Evolutionary conservation across 306 rosid genomes (phyloP).

Genomic region (Senna siamea): DNA sequence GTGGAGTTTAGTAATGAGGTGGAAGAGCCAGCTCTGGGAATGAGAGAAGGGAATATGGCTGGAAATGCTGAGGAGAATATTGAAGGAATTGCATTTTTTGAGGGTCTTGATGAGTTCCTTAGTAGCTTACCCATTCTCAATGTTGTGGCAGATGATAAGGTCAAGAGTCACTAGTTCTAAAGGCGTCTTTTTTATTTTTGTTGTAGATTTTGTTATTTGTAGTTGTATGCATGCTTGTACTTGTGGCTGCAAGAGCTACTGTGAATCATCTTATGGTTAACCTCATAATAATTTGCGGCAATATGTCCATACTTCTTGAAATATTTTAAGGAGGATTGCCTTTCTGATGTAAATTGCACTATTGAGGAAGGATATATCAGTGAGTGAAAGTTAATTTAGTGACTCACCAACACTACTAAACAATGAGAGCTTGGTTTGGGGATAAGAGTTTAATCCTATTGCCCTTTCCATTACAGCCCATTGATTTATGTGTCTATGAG

Average conservation of each 20-base stretch:
- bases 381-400: constrained; percentile 7
- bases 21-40: constrained; percentile 62
- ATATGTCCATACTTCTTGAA: constrained; percentile 31
- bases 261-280: constrained; percentile 34
- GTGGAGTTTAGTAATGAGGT: constrained; percentile 95
- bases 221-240: constrained; percentile 32
- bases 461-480: background rate
- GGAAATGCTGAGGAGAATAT: constrained; percentile 76
- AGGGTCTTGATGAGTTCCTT: constrained; percentile 95
- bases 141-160: constrained; percentile 85
- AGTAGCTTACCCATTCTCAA: constrained; percentile 88
- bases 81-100: constrained; percentile 87
- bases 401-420: background rate
- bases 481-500: background rate
- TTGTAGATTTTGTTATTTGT: constrained; percentile 50
- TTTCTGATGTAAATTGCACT: constrained; percentile 28
- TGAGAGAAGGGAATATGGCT: constrained; percentile 54
- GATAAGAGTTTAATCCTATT: background rate
- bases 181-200: constrained; percentile 36
- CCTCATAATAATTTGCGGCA: constrained; percentile 42
- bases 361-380: constrained; percentile 34
- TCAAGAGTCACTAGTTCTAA: constrained; percentile 66
- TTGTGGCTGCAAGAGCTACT: constrained; percentile 29
- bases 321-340: background rate
- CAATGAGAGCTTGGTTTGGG: constrained; percentile 19